Evolutionary conservation across 2,329 filamentous ascomycete genomes (phyloP).

Genomic region (Penicillium paneum): DNA sequence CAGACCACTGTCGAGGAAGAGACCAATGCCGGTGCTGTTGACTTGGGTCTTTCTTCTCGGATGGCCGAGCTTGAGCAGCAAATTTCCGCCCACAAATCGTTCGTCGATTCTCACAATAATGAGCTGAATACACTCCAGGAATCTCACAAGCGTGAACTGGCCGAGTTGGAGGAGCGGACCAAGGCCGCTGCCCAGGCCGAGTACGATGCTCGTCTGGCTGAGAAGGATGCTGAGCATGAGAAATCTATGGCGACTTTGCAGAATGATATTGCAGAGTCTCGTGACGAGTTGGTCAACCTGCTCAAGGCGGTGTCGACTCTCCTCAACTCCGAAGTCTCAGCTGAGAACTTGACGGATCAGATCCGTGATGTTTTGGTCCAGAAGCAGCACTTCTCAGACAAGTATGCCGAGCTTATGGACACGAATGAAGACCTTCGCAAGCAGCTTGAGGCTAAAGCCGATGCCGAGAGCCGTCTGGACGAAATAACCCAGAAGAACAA

Average conservation of each 20-base stretch:
- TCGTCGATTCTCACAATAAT: conserved; percentile 53
- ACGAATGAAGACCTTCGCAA: conserved; percentile 40
- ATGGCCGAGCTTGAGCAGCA: conserved; percentile 57
- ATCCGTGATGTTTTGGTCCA: conserved; percentile 53
- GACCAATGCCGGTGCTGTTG: conserved; percentile 50
- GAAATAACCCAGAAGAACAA: conserved; percentile 40
- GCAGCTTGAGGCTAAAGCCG: conserved; percentile 38
- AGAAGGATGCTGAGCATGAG: conserved; percentile 60
- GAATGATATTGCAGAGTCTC: conserved; percentile 61
- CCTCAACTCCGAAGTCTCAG: conserved; percentile 51
- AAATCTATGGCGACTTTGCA: conserved; percentile 58
- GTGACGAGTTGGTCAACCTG: conserved; percentile 63
- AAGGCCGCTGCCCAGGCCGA: conserved; percentile 38
- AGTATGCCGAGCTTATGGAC: conserved; percentile 42
- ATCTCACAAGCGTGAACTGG: conserved; percentile 48
- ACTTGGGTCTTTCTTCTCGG: conserved; percentile 36
- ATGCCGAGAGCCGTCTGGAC: conserved; percentile 34
- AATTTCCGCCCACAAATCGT: conserved; percentile 55
- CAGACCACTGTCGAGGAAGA: conserved; percentile 60
- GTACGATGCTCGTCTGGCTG: conserved; percentile 36
- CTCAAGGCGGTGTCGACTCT: conserved; percentile 56
- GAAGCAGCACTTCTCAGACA: conserved; percentile 43
- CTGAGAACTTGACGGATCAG: conserved; percentile 58
- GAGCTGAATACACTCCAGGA: conserved; percentile 53
- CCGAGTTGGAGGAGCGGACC: conserved; percentile 38